Evolutionary conservation across 2,329 filamentous ascomycete species (phyloP).

Genomic region (Leptosphaerulina australis): DNA sequence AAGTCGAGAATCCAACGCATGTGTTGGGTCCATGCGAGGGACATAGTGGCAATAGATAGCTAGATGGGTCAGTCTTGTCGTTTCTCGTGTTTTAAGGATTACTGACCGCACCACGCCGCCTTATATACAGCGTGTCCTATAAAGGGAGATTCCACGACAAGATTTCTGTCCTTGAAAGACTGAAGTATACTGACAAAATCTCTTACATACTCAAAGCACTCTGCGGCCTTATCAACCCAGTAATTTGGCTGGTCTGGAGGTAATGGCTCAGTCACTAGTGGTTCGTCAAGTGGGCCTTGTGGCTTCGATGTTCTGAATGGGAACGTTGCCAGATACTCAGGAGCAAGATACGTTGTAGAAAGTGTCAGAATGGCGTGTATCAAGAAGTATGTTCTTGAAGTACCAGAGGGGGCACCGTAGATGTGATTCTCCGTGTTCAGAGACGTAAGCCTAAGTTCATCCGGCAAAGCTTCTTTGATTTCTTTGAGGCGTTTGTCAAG

Average conservation of each 20-base stretch:
- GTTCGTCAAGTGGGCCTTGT: constrained; percentile 64
- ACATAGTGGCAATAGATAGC: constrained; percentile 71
- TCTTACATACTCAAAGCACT: constrained; percentile 66
- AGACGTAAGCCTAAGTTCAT: constrained; percentile 62
- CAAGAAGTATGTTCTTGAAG: constrained; percentile 68
- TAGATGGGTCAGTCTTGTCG: constrained; percentile 16
- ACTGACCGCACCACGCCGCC: constrained; percentile 64
- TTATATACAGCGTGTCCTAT: constrained; percentile 71
- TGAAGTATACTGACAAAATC: constrained; percentile 69
- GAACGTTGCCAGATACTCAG: constrained; percentile 69
- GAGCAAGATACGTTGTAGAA: constrained; percentile 70
- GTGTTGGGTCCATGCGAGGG: constrained; percentile 68
- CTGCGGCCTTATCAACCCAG: constrained; percentile 67
- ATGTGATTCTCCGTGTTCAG: constrained; percentile 71
- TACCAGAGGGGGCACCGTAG: constrained; percentile 57
- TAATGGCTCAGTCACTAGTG: constrained; percentile 57
- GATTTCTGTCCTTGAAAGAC: constrained; percentile 64
- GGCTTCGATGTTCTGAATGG: constrained; percentile 62
- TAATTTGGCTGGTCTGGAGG: constrained; percentile 50
- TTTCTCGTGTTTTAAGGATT: neutral
- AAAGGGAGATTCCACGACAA: constrained; percentile 70
- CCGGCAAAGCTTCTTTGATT: constrained; percentile 63
- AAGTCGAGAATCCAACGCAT: constrained; percentile 53
- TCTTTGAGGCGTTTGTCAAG: constrained; percentile 59
- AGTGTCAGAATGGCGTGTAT: constrained; percentile 70